These are phyloP conservation scores for Myxozyma kluyveri DNA, from an alignment of 805 yeast species.

Conservation along the genomic window DNA sequence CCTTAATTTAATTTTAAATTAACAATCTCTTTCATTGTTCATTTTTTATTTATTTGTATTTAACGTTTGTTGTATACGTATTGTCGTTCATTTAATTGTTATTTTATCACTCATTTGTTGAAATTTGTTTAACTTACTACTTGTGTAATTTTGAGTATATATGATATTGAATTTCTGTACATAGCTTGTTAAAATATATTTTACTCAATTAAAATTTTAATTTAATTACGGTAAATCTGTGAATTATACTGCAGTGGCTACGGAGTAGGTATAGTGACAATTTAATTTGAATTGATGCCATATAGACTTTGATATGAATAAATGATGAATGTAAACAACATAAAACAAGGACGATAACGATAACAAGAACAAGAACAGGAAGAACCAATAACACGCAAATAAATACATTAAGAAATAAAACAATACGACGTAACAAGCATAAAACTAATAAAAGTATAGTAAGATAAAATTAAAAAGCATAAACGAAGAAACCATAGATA, in stretches of 20 bases:
- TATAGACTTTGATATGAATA: not conserved
- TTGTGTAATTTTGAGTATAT: no score
- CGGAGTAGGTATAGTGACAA: no score
- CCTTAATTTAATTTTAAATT: no score
- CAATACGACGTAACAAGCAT: not conserved
- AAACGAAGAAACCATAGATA: not conserved
- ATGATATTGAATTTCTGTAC: no score
- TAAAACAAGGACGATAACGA: not conserved
- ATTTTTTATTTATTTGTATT: not conserved
- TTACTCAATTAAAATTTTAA: no score
- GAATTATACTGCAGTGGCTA: no score
- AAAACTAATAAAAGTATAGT: not conserved
- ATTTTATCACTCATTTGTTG: not conserved
- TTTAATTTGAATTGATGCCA: no score
- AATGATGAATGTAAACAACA: not conserved
- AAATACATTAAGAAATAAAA: slow-evolving; percentile 2
- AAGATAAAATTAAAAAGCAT: slow-evolving; percentile 3
- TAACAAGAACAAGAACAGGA: slow-evolving; percentile 1
- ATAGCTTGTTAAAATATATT: no score
- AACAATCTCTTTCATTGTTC: not conserved
- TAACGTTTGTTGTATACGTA: not conserved
- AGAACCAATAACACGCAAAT: not conserved
- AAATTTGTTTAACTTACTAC: not conserved
- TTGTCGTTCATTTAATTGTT: not conserved
- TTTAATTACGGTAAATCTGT: no score